phyloP scores from a whole-genome alignment of 2,329 filamentous ascomycete species.

The Dothistroma pini region DNA sequence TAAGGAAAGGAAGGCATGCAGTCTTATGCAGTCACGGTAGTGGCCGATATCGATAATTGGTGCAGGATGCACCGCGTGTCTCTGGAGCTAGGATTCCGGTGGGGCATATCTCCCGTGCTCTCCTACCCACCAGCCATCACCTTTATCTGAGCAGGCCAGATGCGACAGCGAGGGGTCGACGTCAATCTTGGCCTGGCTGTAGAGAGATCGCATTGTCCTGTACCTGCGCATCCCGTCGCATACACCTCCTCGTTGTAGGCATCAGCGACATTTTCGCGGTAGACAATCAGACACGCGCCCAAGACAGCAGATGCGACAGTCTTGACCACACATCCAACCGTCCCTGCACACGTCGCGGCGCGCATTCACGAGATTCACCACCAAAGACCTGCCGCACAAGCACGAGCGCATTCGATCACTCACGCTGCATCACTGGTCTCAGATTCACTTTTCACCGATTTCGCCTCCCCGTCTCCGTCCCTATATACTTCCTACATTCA shows the following conservation, averaged over 20 bases:
- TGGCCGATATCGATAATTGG: background rate
- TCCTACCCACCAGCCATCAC: background rate
- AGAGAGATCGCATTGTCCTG: background rate
- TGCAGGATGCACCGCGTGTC: background rate
- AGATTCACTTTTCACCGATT: background rate
- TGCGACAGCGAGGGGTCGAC: conserved; percentile 3
- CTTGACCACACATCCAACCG: background rate
- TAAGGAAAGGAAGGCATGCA: background rate
- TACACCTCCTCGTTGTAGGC: conserved; percentile 2
- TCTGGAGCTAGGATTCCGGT: background rate
- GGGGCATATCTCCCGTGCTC: background rate
- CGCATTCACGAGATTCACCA: background rate
- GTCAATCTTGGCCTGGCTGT: background rate
- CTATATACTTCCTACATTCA: background rate
- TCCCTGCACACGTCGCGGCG: background rate
- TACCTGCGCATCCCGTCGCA: conserved; percentile 5
- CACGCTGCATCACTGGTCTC: conserved; percentile 1
- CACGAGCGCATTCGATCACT: conserved; percentile 3
- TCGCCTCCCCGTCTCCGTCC: background rate
- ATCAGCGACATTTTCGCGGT: conserved; percentile 1
- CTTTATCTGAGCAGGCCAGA: background rate
- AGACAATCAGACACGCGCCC: conserved; percentile 3
- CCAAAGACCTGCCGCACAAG: background rate
- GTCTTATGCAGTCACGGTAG: background rate
- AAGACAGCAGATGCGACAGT: conserved; percentile 2